Evolutionary conservation across 192 early-diverging fungal species (phyloP), one percentile per base, ranked within the genome.

Genomic region (Coemansia reversa): DNA sequence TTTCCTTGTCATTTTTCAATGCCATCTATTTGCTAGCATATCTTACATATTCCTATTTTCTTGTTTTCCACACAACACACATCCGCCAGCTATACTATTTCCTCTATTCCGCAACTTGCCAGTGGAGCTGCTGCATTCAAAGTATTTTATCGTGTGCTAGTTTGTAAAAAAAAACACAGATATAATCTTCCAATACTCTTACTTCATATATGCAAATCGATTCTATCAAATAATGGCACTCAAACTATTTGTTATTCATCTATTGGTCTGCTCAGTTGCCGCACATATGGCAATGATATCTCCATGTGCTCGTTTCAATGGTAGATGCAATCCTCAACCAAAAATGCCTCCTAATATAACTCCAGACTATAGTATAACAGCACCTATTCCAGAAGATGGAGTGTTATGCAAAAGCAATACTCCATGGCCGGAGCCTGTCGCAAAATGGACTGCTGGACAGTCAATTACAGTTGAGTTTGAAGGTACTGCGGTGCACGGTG

Each of bases 381-480:
- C 84, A 0, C 70, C 83, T 7, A 68, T 18, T 11, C 51, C 52
- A 18, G 16, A 8, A 27, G 23, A 48, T 30, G 19, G 23, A 35
- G 2, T 67, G 8, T 32, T 75, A 35, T 75, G 72, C 72, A 75
- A 75, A 45, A 52, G 69, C 48, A 20, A 63, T 2, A 65, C 59
- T 7, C 62, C 80, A 20, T 76, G 58, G 45, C 57, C 58, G 3
- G 59, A 53, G 0, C 74, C 80, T 2, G 71, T 64, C 1, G 59
- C 65, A 6, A 73, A 62, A 1, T 83, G 75, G 81, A 70, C 73
- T 28, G 83, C 84, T 22, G 86, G 86, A 0, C 61, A 76, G 32
- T 28, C 69, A 2, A 64, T 83, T 39, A 58, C 74, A 2, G 76
- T 84, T 4, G 53, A 60, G 4, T 84, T 85, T 48, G 62, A 64